These are phyloP conservation scores for Phanerochaete sordida DNA, from an alignment of 768 basidiomycete genomes.

Conservation along the genomic window DNA sequence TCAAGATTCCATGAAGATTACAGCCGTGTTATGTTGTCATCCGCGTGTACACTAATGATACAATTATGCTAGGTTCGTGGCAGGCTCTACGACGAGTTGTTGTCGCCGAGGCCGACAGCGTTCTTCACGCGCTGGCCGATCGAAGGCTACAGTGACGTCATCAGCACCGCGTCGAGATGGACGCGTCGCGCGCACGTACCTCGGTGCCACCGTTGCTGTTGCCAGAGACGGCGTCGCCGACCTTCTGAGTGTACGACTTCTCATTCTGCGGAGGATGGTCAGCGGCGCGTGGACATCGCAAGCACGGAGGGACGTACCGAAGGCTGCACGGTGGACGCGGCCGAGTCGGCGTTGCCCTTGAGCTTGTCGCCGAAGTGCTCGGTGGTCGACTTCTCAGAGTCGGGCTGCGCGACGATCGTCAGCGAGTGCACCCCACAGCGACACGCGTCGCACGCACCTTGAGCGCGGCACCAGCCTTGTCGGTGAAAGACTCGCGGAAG, in stretches of 20 bases:
- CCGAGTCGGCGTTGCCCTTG: slow-evolving; percentile 30
- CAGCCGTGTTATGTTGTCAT: background rate
- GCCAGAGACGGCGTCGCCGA: slow-evolving; percentile 30
- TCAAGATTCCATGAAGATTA: background rate
- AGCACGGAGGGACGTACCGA: slow-evolving; percentile 13
- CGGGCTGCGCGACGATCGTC: slow-evolving; percentile 22
- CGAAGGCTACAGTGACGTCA: slow-evolving; percentile 18
- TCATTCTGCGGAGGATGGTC: slow-evolving; percentile 21
- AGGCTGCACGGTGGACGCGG: slow-evolving; percentile 26
- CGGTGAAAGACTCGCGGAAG: slow-evolving; percentile 31
- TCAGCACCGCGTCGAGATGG: background rate
- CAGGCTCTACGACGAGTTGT: slow-evolving; percentile 12
- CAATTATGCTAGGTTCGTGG: background rate
- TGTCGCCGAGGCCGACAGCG: slow-evolving; percentile 29
- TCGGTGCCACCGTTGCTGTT: slow-evolving; percentile 27
- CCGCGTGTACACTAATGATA: slow-evolving; percentile 1
- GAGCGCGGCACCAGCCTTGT: slow-evolving; percentile 29
- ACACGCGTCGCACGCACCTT: slow-evolving; percentile 24
- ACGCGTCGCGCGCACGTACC: slow-evolving; percentile 14
- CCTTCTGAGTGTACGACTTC: slow-evolving; percentile 33
- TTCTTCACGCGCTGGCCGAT: slow-evolving; percentile 32
- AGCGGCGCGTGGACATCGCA: background rate
- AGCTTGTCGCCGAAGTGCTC: slow-evolving; percentile 35
- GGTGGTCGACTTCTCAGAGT: slow-evolving; percentile 34
- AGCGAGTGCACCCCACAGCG: background rate